Base-by-base conservation (phyloP, 139 green algal species). In the Pseudopediastrum boryanum region DNA sequence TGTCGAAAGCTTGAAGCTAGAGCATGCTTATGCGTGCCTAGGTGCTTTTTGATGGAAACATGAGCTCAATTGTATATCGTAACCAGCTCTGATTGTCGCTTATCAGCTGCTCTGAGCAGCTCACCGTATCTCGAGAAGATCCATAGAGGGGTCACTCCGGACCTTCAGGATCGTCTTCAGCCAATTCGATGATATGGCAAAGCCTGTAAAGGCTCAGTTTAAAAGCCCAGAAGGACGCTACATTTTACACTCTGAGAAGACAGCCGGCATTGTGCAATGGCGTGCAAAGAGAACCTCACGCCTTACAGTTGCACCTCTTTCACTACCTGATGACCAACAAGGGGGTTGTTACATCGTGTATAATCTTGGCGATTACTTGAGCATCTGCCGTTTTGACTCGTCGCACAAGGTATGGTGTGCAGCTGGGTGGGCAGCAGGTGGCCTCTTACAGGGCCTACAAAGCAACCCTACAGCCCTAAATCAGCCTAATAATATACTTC, bases 201-300 rank as follows among this genome's bases (percentile, higher is more conserved):
- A n/a, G n/a, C n/a, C 46, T 16, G 46, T 56, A 16, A 67, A 67
- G 59, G 52, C 31, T 16, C 10, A 7, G 3, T 89, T 92, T 75
- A 90, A 89, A 16, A 79, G 84, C 27, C 78, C 85, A 4, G 85
- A 89, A 44, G 84, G 88, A 0, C 39, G 81, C 10, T 92, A 87
- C 38, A 42, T 68, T 2, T 63, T 91, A 2, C 74, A 78, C 42
- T 75, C 43, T 0, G 89, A 92, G 35, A 83, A 84, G 2, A 80
- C 68, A 0, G 65, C 72, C 8, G 84, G 82, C 10, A 48, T 75
- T 13, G 41, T 89, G 5, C 74, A 80, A 0, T 91, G 90, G 63
- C 83, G 70, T n/a, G 71, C 85, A n/a, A 36, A 69, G 12, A 61
- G 83, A 0, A 68, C 79, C 31, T 83, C 84, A 0, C 78, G 78